Evolutionary conservation across 2,329 filamentous ascomycete species (phyloP).

Genomic region (Cytospora paraplurivora): DNA sequence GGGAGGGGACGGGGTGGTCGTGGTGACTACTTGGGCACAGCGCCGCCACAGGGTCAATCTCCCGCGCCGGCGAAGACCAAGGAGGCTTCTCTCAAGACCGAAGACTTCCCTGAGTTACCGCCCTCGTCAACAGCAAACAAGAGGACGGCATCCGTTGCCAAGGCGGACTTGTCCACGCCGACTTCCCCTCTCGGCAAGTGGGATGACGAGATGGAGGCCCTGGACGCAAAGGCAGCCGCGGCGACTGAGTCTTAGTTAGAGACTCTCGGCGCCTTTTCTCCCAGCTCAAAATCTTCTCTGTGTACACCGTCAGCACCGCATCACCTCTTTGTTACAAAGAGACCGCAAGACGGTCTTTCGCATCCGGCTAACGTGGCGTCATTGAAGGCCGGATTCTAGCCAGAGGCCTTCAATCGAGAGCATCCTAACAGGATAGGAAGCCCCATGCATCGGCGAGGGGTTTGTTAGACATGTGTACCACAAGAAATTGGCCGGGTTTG

Average conservation of each 20-base stretch:
- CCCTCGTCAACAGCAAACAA: constrained; percentile 29
- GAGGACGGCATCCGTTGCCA: constrained; percentile 29
- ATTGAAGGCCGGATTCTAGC: no score
- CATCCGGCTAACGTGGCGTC: no score
- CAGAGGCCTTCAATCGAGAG: no score
- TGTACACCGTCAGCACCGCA: background rate
- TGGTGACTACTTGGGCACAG: constrained; percentile 28
- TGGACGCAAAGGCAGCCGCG: constrained; percentile 41
- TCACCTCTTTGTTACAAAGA: no score
- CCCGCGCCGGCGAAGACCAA: constrained; percentile 33
- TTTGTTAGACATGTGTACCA: background rate
- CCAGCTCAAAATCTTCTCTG: background rate
- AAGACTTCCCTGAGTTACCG: constrained; percentile 47
- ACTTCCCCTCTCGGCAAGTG: constrained; percentile 49
- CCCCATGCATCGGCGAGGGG: no score
- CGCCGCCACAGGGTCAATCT: constrained; percentile 3
- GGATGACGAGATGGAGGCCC: constrained; percentile 61
- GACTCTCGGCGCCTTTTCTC: background rate
- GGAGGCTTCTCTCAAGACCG: constrained; percentile 38
- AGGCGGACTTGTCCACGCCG: constrained; percentile 35
- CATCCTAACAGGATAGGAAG: no score
- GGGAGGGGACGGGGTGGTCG: constrained; percentile 40
- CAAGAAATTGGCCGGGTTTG: background rate
- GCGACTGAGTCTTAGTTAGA: constrained; percentile 16
- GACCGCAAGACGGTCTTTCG: no score